These are phyloP conservation scores for Maudiozyma pseudohumilis DNA, from an alignment of 805 yeast species.

Conservation along the genomic window DNA sequence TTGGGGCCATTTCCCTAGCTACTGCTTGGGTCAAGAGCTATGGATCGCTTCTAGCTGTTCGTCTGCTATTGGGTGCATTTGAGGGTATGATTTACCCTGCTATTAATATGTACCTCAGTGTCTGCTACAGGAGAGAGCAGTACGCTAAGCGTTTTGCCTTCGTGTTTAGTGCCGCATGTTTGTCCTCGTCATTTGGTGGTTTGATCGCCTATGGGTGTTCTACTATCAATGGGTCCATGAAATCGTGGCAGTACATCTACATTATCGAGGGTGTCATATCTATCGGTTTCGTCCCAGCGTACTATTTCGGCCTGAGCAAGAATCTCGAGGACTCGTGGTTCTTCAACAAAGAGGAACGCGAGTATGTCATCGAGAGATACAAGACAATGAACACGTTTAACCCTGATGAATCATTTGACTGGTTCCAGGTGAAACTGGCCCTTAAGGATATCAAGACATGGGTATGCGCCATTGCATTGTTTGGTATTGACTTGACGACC, in stretches of 20 bases:
- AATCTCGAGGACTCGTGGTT: conserved; percentile 32
- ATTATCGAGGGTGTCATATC: conserved; percentile 42
- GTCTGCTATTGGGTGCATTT: conserved; percentile 42
- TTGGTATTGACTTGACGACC: conserved; percentile 33
- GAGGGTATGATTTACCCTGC: conserved; percentile 46
- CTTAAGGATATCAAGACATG: conserved; percentile 25
- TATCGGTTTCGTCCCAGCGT: conserved; percentile 29
- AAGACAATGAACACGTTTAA: conserved; percentile 28
- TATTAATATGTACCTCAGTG: conserved; percentile 37
- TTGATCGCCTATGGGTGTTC: conserved; percentile 39
- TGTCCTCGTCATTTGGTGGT: conserved; percentile 53
- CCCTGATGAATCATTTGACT: conserved; percentile 31
- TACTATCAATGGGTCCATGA: conserved; percentile 32
- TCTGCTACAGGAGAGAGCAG: conserved; percentile 40
- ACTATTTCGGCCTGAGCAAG: conserved; percentile 34
- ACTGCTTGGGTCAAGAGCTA: conserved; percentile 36
- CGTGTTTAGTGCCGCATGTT: conserved; percentile 42
- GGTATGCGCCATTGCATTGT: conserved; percentile 28
- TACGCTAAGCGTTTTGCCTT: conserved; percentile 39
- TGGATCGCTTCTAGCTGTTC: conserved; percentile 35
- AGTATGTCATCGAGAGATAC: conserved; percentile 30
- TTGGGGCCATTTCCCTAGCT: conserved; percentile 35
- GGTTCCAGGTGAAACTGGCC: conserved; percentile 29
- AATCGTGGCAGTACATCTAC: conserved; percentile 43
- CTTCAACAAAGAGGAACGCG: conserved; percentile 33